Evolutionary conservation across 2,329 filamentous ascomycete genomes (phyloP), one percentile per base, ranked within the genome.

Genomic region (Penicillium sumatraense): DNA sequence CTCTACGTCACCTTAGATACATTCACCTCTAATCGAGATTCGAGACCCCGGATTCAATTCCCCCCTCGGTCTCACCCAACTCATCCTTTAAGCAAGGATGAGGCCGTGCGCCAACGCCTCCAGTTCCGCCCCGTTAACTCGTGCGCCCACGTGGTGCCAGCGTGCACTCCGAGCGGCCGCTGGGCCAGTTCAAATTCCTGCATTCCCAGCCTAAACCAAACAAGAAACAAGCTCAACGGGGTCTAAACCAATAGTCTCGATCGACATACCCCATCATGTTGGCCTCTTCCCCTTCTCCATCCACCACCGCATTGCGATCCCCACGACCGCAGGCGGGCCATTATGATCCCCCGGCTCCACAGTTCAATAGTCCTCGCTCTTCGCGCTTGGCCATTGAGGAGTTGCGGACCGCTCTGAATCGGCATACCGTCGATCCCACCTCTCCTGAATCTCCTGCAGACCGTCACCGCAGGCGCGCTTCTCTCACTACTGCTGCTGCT

Each of bases 271-370:
- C 5, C 5, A 53, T 51, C 51, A 75, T 76, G 72, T 70, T 76
- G 65, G 68, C 72, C 57, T 76, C 75, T 24, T 77, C 75, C 56
- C 72, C 75, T 38, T 76, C 75, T 52, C 72, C 75, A 23, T 69
- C 70, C 21, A 71, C 73, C 57, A 67, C 70, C 55, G 68, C 72
- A 49, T 64, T 76, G 59, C 73, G 72, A 58, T 66, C 60, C 47
- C 62, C 62, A 53, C 60, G 57, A 36, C 51, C 60, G 53, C 58
- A 63, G 29, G 59, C 62, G 46, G 57, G 60, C 49, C 69, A 72
- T 58, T 68, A 72, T 68, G 71, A 72, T 48, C 62, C 66, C 62
- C 58, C 61, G 42, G 62, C 63, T 61, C 64, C 67, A 54, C 65
- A 68, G 50, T 68, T 67, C 60, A 71, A 58, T 56, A 66, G 67